phyloP scores from a whole-genome alignment of 2,329 filamentous ascomycete species.

The Ceratocystis diversiconidia region DNA sequence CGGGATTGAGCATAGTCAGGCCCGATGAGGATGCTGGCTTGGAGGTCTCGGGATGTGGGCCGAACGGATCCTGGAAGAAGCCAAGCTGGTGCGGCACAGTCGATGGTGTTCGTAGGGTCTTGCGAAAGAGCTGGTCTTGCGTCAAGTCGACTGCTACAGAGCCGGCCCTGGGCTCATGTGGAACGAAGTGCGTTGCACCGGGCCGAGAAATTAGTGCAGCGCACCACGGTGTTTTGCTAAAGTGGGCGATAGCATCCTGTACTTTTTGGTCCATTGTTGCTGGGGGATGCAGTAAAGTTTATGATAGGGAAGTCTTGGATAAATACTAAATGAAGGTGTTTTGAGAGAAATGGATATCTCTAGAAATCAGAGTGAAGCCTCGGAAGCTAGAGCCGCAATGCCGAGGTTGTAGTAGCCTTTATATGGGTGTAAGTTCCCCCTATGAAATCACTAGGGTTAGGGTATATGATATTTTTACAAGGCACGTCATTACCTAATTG shows the following conservation, averaged over 20 bases:
- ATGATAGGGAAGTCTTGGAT: too few relatives aligned
- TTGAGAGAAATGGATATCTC: too few relatives aligned
- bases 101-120: conserved; percentile 15
- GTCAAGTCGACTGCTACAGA: neutral
- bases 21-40: conserved; percentile 8
- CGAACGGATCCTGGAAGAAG: conserved; percentile 19
- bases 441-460: too few relatives aligned
- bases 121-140: conserved; percentile 19
- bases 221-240: conserved; percentile 17
- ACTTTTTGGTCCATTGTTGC: neutral
- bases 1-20: conserved; percentile 18
- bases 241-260: conserved; percentile 10
- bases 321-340: too few relatives aligned
- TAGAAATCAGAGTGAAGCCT: too few relatives aligned
- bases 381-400: too few relatives aligned
- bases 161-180: neutral
- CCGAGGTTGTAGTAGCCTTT: too few relatives aligned
- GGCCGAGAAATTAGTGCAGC: conserved; percentile 10
- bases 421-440: too few relatives aligned
- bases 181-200: neutral
- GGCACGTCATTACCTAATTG: too few relatives aligned
- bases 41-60: neutral
- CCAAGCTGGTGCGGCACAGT: conserved; percentile 21
- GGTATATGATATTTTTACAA: too few relatives aligned
- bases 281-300: neutral